Conservation (phyloP, 768 basidiomycete species). For the Hygrophoropsis aurantiaca region DNA sequence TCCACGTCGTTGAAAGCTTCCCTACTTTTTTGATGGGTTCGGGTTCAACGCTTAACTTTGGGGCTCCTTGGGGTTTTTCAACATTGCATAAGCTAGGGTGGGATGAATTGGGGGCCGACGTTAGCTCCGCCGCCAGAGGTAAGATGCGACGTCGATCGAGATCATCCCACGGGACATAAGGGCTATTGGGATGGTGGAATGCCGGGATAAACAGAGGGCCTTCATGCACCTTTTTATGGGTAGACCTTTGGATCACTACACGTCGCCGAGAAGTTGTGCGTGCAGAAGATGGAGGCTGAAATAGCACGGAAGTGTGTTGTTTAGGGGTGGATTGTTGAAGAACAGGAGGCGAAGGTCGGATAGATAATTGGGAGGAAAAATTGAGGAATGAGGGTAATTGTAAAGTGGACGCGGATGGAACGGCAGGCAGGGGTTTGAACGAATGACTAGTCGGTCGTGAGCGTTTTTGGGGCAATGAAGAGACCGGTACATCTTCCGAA, state of each 20-base stretch:
- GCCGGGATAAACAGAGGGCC: constrained; percentile 36
- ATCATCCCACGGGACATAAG: constrained; percentile 52
- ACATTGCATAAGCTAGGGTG: constrained; percentile 36
- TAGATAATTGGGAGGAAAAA: constrained; percentile 19
- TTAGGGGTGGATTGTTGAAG: constrained; percentile 7
- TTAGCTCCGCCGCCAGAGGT: constrained; percentile 35
- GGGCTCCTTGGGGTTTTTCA: constrained; percentile 43
- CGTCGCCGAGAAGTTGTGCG: constrained; percentile 11
- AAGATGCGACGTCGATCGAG: constrained; percentile 43
- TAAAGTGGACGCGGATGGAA: constrained; percentile 38
- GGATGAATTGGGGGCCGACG: constrained; percentile 34
- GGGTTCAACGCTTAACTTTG: constrained; percentile 22
- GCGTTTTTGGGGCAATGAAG: constrained; percentile 14
- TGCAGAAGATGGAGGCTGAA: constrained; percentile 13
- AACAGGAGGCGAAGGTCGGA: constrained; percentile 11
- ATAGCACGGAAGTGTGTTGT: constrained; percentile 17
- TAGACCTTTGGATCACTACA: constrained; percentile 11
- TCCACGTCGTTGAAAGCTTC: constrained; percentile 25
- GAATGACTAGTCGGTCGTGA: constrained; percentile 9
- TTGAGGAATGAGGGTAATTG: constrained; percentile 39
- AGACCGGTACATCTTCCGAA: too few species aligned
- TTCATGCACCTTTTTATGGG: constrained; percentile 20
- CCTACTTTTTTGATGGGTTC: constrained; percentile 16
- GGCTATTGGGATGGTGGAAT: constrained; percentile 51
- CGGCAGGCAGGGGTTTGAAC: constrained; percentile 32